Evolutionary conservation across 495 filamentous ascomycete species (phyloP).

Genomic region (Lichenothelia convexa): DNA sequence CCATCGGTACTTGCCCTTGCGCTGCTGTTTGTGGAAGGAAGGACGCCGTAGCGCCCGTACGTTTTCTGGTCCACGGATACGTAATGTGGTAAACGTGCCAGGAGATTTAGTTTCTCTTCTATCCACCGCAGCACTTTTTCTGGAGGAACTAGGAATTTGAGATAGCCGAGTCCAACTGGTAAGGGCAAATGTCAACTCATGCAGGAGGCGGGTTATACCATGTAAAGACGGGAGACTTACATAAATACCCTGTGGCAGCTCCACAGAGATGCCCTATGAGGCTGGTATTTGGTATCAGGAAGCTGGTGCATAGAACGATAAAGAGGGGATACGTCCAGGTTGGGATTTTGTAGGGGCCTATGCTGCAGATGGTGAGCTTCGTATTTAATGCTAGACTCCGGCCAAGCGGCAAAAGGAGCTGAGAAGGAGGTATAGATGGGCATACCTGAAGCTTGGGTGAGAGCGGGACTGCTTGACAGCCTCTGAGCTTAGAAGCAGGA

Average conservation of each 20-base stretch:
- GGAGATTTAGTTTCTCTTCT: slow-evolving; percentile 65
- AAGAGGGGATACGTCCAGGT: slow-evolving; percentile 82
- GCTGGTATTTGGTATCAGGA: slow-evolving; percentile 62
- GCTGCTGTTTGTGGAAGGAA: slow-evolving; percentile 39
- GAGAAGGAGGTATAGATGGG: too few relatives aligned
- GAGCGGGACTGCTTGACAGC: slow-evolving; percentile 59
- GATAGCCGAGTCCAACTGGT: slow-evolving; percentile 61
- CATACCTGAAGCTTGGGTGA: slow-evolving; percentile 53
- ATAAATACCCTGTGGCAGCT: slow-evolving; percentile 63
- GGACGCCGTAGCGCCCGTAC: slow-evolving; percentile 81
- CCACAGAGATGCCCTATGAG: slow-evolving; percentile 76
- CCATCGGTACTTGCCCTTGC: slow-evolving; percentile 6
- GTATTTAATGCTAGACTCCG: too few relatives aligned
- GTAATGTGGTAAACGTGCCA: slow-evolving; percentile 69
- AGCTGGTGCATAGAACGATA: slow-evolving; percentile 46
- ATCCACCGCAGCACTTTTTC: slow-evolving; percentile 67
- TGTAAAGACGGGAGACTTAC: slow-evolving; percentile 30
- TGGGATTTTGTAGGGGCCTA: slow-evolving; percentile 60
- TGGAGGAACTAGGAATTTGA: slow-evolving; percentile 68
- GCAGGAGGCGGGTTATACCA: not conserved
- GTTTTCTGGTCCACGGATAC: slow-evolving; percentile 88
- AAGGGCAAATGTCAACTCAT: not conserved
- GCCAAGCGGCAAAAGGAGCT: too few relatives aligned
- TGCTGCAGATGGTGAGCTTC: too few relatives aligned
- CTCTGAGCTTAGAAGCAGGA: slow-evolving; percentile 68